Base-by-base conservation (phyloP, 2,329 filamentous ascomycete genomes). In the Thelonectria olida region DNA sequence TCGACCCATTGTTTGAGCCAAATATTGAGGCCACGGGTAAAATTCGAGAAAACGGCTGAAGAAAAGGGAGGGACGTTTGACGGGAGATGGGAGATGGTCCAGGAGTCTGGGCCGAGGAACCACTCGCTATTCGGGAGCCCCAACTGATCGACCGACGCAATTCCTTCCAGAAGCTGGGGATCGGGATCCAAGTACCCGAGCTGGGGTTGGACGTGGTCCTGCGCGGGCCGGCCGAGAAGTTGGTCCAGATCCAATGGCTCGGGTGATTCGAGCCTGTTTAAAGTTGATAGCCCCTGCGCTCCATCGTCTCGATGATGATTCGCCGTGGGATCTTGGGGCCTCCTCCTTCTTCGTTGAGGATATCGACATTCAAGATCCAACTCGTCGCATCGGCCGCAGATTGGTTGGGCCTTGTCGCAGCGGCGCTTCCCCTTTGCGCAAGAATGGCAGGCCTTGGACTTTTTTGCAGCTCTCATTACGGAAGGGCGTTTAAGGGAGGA, bases 391-490 rank as follows among this genome's bases (percentile, higher is more conserved):
- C 60, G 60, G 17, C 55, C 50, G 15, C 60, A 62, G 13, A 22
- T n/a, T 22, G 60, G 60, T 15, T 51, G 44, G 4, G 38, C 38
- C 45, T 45, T 59, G 17, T 62, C 55, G 23, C 60, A 62, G n/a
- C 55, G 55, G 13, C 60, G 50, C 28, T 62, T 62, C 15, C 55
- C 60, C 9, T n/a, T 54, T 9, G 60, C 54, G 22, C 60, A 62
- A n/a, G 60, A n/a, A n/a, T 44, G 25, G 25, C 60, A 62, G 4
- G 60, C 60, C 27, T 59, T 48, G 17, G 36, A 19, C 8, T 39
- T 39, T 10, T 39, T 39, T 8, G 8, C 17, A 6, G 36, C 15
- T 20, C 36, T 39, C 36, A 39, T 39, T 39, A 4, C 10, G 15
- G 36, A 5, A 17, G 17, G n/a, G 6, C 7, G n/a, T 4, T 17